A percentile compares a stretch with the other conserved stretches of the same genome.
Conservation (phyloP, 2,329 filamentous ascomycete genomes). For the Colletotrichum cordylinicola region DNA sequence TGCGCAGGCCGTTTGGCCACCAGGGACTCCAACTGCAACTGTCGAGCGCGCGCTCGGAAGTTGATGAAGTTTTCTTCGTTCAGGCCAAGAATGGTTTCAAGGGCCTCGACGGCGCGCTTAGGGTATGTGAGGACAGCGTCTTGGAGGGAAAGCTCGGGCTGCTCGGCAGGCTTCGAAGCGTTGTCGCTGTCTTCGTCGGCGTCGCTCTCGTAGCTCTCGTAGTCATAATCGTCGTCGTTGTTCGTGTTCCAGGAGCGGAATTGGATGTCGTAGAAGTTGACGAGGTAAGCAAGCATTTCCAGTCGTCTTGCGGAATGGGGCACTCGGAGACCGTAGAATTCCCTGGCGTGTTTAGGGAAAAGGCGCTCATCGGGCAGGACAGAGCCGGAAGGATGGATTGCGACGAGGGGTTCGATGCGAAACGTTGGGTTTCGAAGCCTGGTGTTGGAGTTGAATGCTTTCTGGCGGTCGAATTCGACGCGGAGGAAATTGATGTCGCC, state of each 20-base stretch:
- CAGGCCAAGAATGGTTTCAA: neutral
- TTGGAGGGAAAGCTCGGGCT: neutral
- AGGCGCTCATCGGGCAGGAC: neutral
- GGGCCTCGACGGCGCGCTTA: neutral
- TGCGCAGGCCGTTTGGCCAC: neutral
- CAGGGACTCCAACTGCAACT: neutral
- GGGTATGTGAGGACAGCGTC: neutral
- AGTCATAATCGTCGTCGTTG: neutral
- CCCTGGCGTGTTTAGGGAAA: neutral
- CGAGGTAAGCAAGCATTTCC: neutral
- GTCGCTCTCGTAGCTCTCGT: neutral
- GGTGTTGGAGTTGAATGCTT: neutral
- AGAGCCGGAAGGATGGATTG: neutral
- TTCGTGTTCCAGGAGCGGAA: neutral
- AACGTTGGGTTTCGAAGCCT: neutral
- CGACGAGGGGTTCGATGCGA: neutral
- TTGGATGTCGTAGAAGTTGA: neutral
- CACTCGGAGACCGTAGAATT: neutral
- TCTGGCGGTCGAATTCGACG: neutral
- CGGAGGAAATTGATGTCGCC: neutral
- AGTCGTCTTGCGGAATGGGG: neutral
- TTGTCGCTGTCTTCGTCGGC: neutral
- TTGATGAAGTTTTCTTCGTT: neutral
- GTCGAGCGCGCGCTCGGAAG: neutral
- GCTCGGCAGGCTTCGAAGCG: neutral